Evolutionary conservation across 208 protist genomes (phyloP), one percentile per base, ranked within the genome.

Genomic region (Entamoeba moshkovskii): DNA sequence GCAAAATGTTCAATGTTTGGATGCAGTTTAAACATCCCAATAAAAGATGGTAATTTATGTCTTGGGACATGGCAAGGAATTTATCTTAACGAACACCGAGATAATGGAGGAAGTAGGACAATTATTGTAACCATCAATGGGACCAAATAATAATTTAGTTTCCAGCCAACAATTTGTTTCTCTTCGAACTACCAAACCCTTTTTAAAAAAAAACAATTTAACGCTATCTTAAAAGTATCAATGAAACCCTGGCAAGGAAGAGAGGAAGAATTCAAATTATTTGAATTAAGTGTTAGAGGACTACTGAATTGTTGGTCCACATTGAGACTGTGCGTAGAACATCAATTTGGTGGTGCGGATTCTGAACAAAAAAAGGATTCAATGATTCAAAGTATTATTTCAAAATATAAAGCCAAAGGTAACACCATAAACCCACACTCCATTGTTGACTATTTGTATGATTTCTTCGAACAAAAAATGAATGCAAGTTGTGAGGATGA

Each of bases 21-120:
- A 16, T 44, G 42, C 15, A 38, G 44, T 47, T 6, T 95, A 46
- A 95, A 66, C 4, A 94, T 95, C 22, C 94, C 94, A 29, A 94
- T 95, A 13, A 11, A 16, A 44, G 42, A 94, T 42, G 59, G 94
- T 15, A 44, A 44, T 45, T 93, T 95, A n/a, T 44, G 48, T 59
- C 52, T 95, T 25, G 94, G 94, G 3, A 94, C 93, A 5, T 95
- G 94, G 94, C 94, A 95, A 66, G 94, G 94, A 25, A 49, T 95
- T 8, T 95, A 93, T 22, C 44, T 95, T n/a, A 25, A 29, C 33
- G 94, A 95, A 91, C 66, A 93, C 45, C 46, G 93, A 48, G 42
- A 94, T 42, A 73, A 94, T 48, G 93, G 29, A 13, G 33, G 66
- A 45, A 16, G 6, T 3, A 16, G 93, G 13, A 92, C 52, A 49